Conservation (phyloP, 1,139 yeast genomes). For the Pichia sp. region DNA sequence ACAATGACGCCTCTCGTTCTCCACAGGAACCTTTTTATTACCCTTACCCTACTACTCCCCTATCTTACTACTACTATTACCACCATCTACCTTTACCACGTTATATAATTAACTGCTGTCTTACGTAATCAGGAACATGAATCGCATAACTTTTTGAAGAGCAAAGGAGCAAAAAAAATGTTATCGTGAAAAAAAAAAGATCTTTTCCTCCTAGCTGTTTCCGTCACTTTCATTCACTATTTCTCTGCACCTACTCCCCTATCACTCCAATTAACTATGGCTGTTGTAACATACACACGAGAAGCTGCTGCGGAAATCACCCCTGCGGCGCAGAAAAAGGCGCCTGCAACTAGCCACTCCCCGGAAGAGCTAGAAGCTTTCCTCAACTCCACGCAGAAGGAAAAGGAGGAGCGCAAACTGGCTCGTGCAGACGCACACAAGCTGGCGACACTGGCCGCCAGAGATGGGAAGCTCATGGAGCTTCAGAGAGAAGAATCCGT, state of each 20-base stretch:
- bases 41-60: background rate
- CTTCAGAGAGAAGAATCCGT: slow-evolving; percentile 48
- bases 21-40: background rate
- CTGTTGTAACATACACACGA: slow-evolving; percentile 4
- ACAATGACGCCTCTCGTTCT: background rate
- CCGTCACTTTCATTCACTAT: no score
- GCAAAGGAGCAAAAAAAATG: background rate
- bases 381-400: slow-evolving; percentile 48
- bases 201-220: no score
- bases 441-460: slow-evolving; percentile 72
- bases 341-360: background rate
- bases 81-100: background rate
- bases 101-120: background rate
- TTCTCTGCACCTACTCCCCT: no score
- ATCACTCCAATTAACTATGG: slow-evolving; percentile 2
- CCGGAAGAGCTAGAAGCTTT: slow-evolving; percentile 39
- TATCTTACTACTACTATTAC: no score
- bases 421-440: slow-evolving; percentile 63
- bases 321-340: background rate
- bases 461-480: slow-evolving; percentile 77
- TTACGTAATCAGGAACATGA: background rate
- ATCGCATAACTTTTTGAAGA: background rate
- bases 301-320: background rate
- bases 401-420: slow-evolving; percentile 45
- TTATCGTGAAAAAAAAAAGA: background rate